phyloP scores from a whole-genome alignment of 768 basidiomycete genomes.

The Agaricus blazei region DNA sequence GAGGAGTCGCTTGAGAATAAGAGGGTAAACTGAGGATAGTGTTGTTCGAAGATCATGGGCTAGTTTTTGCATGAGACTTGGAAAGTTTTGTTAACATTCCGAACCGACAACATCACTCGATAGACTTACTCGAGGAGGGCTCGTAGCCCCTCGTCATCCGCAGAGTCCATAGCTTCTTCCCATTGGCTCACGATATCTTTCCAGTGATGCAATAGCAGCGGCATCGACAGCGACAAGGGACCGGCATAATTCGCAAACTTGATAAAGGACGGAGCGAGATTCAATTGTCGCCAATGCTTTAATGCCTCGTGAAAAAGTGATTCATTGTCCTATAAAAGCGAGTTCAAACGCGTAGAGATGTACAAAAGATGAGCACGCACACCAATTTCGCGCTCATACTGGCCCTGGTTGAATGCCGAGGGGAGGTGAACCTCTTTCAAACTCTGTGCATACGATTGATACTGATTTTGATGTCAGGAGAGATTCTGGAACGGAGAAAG shows the following conservation, averaged over 20 bases:
- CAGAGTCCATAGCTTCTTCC: constrained; percentile 47
- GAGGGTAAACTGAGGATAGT: constrained; percentile 54
- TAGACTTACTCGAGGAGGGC: constrained; percentile 69
- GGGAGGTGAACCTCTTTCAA: constrained; percentile 71
- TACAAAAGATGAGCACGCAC: constrained; percentile 28
- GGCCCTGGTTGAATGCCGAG: constrained; percentile 50
- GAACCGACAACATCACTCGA: background rate
- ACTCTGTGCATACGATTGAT: constrained; percentile 66
- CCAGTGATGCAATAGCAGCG: constrained; percentile 79
- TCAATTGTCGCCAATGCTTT: constrained; percentile 74
- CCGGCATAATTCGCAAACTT: constrained; percentile 60
- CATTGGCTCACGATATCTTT: constrained; percentile 61
- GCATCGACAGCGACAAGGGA: constrained; percentile 66
- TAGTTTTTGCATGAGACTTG: constrained; percentile 73
- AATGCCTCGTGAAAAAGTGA: constrained; percentile 77
- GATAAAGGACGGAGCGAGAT: constrained; percentile 71
- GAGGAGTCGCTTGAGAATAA: constrained; percentile 52
- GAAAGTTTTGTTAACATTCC: constrained; percentile 4
- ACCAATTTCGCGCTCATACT: constrained; percentile 56
- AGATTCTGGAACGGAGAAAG: no score
- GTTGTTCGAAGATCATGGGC: constrained; percentile 79
- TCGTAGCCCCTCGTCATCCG: constrained; percentile 69
- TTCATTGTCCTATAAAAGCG: constrained; percentile 53
- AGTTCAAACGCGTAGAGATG: background rate
- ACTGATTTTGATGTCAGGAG: constrained; percentile 30